Base-by-base conservation (phyloP, 164 flowering plant genomes). In the Cinnamomum micranthum region DNA sequence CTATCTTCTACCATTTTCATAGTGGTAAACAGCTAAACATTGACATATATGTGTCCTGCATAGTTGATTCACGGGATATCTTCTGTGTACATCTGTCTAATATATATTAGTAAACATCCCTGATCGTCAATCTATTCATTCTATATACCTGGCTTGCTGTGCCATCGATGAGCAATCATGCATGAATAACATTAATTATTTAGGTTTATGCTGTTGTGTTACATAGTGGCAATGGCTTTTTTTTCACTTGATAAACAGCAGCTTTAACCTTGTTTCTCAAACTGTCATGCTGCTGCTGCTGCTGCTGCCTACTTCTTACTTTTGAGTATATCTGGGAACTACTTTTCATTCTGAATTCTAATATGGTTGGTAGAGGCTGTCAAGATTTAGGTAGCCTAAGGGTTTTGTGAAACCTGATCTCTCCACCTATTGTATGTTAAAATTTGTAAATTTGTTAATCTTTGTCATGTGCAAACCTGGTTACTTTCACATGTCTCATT, bases 401-500 rank as follows among this genome's bases (percentile, higher is more conserved):
- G 68, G 15, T 65, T 65, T 67, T 28, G 50, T 19, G 17, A 50
- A 11, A 31, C 20, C 65, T 51, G 2, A 22, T 65, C 33, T 65
- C 68, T 67, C 70, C 68, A 22, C 25, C 25, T 22, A 22, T 22
- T 64, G 27, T 64, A 22, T 64, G 67, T 25, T 64, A 60, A 22
- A 60, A 10, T 2, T 64, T 22, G 17, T 4, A 24, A 25, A 28
- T 66, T 31, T 11, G 10, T 27, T 66, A 64, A 68, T 31, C 2
- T 52, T 28, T 66, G 19, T 41, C 62, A 25, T 41, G 22, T 66
- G 47, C 22, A 67, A 52, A 24, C 28, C 52, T 11, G 27, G 25
- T 69, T 60, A 47, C 15, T 67, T 35, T 79, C 1, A 20, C 33
- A 73, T 50, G 19, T 23, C 52, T 63, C 28, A 63, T 64, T 68